These are phyloP conservation scores for Citrus mangshanensis DNA, from an alignment of 345 rosid genomes.

Conservation along the genomic window DNA sequence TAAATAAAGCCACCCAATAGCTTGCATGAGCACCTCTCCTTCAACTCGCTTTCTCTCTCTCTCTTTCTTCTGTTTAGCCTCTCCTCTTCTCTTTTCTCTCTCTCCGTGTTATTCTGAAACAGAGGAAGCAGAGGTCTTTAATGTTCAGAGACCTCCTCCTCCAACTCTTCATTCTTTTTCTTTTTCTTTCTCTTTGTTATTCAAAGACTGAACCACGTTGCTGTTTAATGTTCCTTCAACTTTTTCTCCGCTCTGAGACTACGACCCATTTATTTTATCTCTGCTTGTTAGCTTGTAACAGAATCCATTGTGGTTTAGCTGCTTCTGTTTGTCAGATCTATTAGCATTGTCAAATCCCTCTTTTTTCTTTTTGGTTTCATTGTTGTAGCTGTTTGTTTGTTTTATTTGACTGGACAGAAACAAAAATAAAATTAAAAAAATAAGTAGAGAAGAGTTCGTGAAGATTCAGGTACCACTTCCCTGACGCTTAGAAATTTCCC, in stretches of 20 bases:
- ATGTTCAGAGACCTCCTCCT: conserved; percentile 39
- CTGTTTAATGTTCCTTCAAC: conserved; percentile 14
- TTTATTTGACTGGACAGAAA: conserved; percentile 1
- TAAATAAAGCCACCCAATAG: conserved; percentile 33
- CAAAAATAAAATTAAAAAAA: conserved; percentile 16
- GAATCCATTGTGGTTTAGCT: not conserved
- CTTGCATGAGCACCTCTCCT: not conserved
- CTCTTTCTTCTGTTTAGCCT: not conserved
- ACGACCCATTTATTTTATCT: conserved; percentile 21
- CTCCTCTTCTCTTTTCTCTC: conserved; percentile 13
- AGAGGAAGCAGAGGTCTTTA: conserved; percentile 37
- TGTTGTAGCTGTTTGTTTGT: conserved; percentile 22
- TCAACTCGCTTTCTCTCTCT: not conserved
- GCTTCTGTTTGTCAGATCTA: conserved; percentile 49
- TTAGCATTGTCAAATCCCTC: not conserved
- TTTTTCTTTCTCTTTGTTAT: not conserved
- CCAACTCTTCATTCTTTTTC: conserved; percentile 19
- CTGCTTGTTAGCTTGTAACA: not conserved
- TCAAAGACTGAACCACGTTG: conserved; percentile 14
- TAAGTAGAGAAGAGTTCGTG: conserved; percentile 98
- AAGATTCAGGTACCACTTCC: conserved; percentile 69
- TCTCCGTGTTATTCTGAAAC: conserved; percentile 34
- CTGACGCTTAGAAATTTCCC: not conserved
- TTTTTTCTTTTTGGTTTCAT: conserved; percentile 9
- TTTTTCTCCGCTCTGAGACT: conserved; percentile 21